A percentile compares a stretch with the other conserved stretches of the same genome.
These are phyloP conservation scores for Bidens hawaiensis DNA, from an alignment of 140 eudicot genomes.

Conservation along the genomic window DNA sequence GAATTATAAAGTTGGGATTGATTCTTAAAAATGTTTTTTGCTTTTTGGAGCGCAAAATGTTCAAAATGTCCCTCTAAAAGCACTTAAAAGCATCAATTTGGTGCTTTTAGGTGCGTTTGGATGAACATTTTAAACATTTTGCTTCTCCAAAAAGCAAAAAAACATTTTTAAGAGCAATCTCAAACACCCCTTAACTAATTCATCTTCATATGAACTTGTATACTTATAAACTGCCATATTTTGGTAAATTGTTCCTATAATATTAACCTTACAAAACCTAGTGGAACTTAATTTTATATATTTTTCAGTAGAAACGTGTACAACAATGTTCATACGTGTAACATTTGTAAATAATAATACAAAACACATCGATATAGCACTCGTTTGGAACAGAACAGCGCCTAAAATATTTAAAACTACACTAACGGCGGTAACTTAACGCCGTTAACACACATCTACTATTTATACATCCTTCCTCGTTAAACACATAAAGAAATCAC, in stretches of 20 bases:
- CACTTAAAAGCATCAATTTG: no score
- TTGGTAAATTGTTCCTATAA: neutral
- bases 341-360: neutral
- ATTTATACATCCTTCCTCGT: conserved; percentile 18
- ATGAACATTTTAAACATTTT: no score
- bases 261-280: neutral
- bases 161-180: no score
- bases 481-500: conserved; percentile 13
- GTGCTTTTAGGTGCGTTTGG: no score
- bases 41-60: no score
- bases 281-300: neutral
- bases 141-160: no score
- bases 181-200: no score
- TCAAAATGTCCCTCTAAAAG: no score
- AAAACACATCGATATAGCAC: neutral
- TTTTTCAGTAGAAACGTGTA: neutral
- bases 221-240: no score
- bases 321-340: neutral
- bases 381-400: conserved; percentile 28
- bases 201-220: no score
- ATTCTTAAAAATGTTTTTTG: no score
- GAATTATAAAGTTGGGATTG: no score
- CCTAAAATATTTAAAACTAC: conserved; percentile 34
- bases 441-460: conserved; percentile 32
- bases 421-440: conserved; percentile 23